Conservation (phyloP, 225 moss, liverwort and hornwort genomes). For the Takakia lepidozioides region DNA sequence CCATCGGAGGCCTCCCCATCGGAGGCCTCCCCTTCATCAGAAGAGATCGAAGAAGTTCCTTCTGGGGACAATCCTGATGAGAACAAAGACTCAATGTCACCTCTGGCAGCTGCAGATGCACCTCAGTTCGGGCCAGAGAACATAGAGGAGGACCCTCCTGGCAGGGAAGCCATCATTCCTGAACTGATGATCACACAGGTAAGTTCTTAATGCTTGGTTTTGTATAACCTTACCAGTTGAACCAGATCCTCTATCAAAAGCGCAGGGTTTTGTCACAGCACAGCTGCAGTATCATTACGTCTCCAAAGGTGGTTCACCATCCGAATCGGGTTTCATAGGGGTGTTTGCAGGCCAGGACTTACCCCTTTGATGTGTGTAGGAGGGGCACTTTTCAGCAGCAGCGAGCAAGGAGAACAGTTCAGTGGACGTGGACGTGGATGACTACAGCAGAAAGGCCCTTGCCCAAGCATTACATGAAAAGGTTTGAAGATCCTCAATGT, state of each 20-base stretch:
- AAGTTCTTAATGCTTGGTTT: background rate
- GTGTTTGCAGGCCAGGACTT: background rate
- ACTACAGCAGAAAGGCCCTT: conserved; percentile 61
- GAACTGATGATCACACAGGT: conserved; percentile 25
- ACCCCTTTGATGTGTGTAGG: conserved; percentile 9
- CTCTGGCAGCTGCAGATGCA: conserved; percentile 11
- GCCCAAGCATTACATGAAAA: conserved; percentile 95
- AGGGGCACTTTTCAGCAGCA: conserved; percentile 32
- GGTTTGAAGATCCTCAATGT: too few relatives aligned
- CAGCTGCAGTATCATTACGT: too few relatives aligned
- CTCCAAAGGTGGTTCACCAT: too few relatives aligned
- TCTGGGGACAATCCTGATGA: conserved; percentile 10
- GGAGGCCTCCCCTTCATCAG: too few relatives aligned
- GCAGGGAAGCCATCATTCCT: conserved; percentile 9
- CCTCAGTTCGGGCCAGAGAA: conserved; percentile 18
- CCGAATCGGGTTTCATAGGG: too few relatives aligned
- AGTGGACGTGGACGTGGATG: conserved; percentile 33
- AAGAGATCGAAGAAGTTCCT: conserved; percentile 13
- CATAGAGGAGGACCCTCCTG: conserved; percentile 16
- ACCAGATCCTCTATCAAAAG: too few relatives aligned
- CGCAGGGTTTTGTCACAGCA: too few relatives aligned
- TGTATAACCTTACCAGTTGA: too few relatives aligned
- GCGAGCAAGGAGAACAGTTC: conserved; percentile 24
- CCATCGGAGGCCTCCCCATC: conserved; percentile 9
- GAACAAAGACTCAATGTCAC: conserved; percentile 10